Base-by-base conservation (phyloP, 345 rosid genomes). In the Populus euphratica region DNA sequence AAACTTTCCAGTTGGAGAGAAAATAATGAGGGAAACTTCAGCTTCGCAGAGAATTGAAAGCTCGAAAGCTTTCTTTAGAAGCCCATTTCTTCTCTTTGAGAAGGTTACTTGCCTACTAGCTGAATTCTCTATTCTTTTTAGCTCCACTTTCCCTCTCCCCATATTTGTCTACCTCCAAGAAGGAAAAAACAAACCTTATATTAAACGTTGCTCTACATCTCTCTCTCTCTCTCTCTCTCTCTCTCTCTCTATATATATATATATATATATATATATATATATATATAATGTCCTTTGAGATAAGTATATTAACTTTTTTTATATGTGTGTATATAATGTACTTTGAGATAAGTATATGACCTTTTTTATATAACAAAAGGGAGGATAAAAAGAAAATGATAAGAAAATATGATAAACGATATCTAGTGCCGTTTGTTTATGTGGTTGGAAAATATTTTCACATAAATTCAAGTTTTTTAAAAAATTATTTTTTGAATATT, bases 1-100 rank as follows among this genome's bases (percentile, higher is more conserved):
- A 70, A 52, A 16, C 73, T 84, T 90, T 25, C 91, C 94, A 10
- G 89, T 61, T 6, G 94, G 79, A 52, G 94, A 89, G 81, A 86
- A 89, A 72, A 90, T 39, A 49, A 89, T 74, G 27, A 89, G 74
- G 73, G 85, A 87, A 35, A 90, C 83, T 80, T 90, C 94, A 77
- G 89, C 94, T 64, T 90, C 94, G 33, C 92, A 90, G 49, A 89
- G 92, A 33, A 90, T 68, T 35, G 94, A 90, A 23, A 90, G 88
- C 87, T 90, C 92, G 47, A 80, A 86, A 73, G 94, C 91, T 81
- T 90, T 90, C 89, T 89, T 90, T 8, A 90, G 50, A 56, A 90
- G 74, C 20, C 94, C 94, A 76, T 81, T 85, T 75, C 87, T 83
- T 56, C 92, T 80, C 86, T 89, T 90, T 4, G 92, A 90, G 88